Evolutionary conservation across 140 eudicot species (phyloP).

Genomic region (Ambrosia hybrid): DNA sequence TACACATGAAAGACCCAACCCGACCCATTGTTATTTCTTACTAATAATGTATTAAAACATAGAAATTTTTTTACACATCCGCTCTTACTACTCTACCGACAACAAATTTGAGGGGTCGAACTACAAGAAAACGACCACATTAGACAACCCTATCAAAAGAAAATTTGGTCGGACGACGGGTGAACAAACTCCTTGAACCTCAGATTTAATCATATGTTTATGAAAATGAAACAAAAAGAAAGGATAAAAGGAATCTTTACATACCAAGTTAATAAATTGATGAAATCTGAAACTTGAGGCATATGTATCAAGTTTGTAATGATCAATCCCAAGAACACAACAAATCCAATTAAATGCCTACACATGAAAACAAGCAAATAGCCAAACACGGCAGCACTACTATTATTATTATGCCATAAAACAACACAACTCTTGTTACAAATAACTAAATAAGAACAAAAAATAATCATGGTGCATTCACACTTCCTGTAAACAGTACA

Average conservation of each 20-base stretch:
- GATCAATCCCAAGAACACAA: slow-evolving; percentile 56
- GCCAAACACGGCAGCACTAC: slow-evolving; percentile 4
- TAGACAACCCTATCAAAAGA: too few species aligned
- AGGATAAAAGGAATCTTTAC: slow-evolving; percentile 17
- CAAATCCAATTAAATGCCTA: slow-evolving; percentile 57
- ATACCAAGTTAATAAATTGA: slow-evolving; percentile 67
- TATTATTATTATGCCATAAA: slow-evolving; percentile 11
- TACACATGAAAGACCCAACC: too few species aligned
- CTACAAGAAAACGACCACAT: too few species aligned
- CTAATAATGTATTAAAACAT: background rate
- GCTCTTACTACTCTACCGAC: background rate
- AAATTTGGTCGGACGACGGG: too few species aligned
- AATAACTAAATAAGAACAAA: background rate
- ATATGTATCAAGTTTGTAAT: slow-evolving; percentile 47
- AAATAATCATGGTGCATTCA: slow-evolving; percentile 1
- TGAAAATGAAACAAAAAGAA: background rate
- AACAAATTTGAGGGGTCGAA: background rate
- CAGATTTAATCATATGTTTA: background rate
- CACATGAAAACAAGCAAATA: slow-evolving; percentile 29
- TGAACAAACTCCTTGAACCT: too few species aligned
- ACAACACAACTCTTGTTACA: background rate
- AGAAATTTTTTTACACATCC: background rate
- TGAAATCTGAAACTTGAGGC: slow-evolving; percentile 59
- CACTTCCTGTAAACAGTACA: slow-evolving; percentile 19
- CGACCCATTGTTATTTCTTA: too few species aligned